A percentile compares a stretch with the other conserved stretches of the same genome.
Conservation (phyloP, 108 stramenopile species). For the Skeletonema costatum region DNA sequence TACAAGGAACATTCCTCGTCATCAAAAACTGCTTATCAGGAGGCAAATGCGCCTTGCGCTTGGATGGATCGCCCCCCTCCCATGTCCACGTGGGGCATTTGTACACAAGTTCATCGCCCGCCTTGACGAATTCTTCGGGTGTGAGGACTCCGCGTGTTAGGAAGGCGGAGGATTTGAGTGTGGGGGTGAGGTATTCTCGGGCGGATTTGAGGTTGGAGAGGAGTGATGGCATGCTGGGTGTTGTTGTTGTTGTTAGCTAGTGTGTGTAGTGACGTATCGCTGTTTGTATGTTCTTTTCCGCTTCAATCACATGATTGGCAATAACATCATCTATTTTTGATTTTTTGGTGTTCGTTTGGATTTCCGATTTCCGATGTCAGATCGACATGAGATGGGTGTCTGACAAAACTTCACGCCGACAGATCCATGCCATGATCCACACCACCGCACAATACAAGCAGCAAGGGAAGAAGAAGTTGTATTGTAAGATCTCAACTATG, state of each 20-base stretch:
- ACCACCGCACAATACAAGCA: too few relatives aligned
- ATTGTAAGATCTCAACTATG: too few relatives aligned
- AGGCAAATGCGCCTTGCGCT: conserved; percentile 70
- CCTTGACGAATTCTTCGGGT: conserved; percentile 92
- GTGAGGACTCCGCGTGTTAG: conserved; percentile 92
- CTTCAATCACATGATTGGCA: too few relatives aligned
- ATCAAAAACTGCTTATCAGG: conserved; percentile 91
- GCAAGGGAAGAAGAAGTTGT: too few relatives aligned
- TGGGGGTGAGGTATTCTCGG: conserved; percentile 90
- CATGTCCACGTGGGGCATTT: conserved; percentile 95
- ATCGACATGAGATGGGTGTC: neutral
- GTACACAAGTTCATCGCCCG: conserved; percentile 93
- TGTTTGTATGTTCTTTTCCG: too few relatives aligned
- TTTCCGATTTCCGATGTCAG: too few relatives aligned
- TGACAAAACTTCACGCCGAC: neutral
- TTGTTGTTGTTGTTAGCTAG: neutral
- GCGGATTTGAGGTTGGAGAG: conserved; percentile 65
- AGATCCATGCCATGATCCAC: too few relatives aligned
- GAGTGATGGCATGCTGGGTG: conserved; percentile 39
- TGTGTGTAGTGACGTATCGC: too few relatives aligned
- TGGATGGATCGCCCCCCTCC: conserved; percentile 77
- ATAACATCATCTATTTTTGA: too few relatives aligned
- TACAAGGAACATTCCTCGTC: conserved; percentile 91
- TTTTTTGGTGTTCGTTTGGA: too few relatives aligned
- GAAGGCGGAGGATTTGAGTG: conserved; percentile 85